These are phyloP conservation scores for Dendrobium catenatum DNA, from an alignment of 106 monocot species.

Conservation along the genomic window DNA sequence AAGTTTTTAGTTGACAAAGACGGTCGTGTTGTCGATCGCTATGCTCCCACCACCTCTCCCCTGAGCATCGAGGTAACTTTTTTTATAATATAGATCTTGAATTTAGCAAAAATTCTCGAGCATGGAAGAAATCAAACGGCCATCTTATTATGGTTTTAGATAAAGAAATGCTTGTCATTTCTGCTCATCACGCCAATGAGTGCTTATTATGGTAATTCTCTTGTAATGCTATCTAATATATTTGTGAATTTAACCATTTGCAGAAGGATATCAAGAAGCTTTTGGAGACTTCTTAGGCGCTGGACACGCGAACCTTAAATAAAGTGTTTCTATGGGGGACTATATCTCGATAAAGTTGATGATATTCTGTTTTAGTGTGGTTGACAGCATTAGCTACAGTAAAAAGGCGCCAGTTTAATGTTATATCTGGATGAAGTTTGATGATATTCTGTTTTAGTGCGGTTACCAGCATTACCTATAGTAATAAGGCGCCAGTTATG, in stretches of 20 bases:
- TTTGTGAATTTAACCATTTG: background rate
- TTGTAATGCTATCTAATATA: too few species aligned
- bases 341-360: background rate
- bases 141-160: background rate
- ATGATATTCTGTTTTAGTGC: too few species aligned
- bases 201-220: background rate
- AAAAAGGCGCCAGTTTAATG: background rate
- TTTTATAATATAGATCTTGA: background rate
- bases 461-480: too few species aligned
- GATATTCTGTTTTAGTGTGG: background rate
- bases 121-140: background rate
- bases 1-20: constrained; percentile 57
- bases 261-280: constrained; percentile 3
- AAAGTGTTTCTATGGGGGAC: background rate
- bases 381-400: background rate
- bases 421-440: background rate
- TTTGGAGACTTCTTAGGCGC: background rate
- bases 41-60: constrained; percentile 85
- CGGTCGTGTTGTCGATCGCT: constrained; percentile 77
- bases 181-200: background rate
- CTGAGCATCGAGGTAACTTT: constrained; percentile 62
- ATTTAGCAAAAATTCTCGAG: background rate
- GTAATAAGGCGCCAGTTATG: too few species aligned
- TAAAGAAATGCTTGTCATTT: too few species aligned
- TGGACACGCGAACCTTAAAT: background rate